Evolutionary conservation across 2,329 filamentous ascomycete genomes (phyloP).

Genomic region (Arachnomyces sp.): DNA sequence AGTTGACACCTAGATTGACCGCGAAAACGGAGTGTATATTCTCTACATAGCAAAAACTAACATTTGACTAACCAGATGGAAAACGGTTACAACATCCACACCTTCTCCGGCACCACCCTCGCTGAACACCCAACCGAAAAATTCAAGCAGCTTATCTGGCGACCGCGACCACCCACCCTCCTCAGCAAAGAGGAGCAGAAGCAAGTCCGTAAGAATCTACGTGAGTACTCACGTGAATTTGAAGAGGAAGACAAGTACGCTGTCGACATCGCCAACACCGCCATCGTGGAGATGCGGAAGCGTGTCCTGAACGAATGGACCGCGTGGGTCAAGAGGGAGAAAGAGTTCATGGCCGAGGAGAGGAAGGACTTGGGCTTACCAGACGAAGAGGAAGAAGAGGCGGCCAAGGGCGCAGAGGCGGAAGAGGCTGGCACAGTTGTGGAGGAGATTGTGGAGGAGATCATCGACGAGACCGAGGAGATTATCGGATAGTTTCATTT

Average conservation of each 20-base stretch:
- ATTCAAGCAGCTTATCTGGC: constrained; percentile 97
- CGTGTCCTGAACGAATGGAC: constrained; percentile 80
- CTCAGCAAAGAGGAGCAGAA: constrained; percentile 96
- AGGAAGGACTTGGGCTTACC: constrained; percentile 59
- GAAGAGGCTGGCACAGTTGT: constrained; percentile 68
- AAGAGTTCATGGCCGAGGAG: constrained; percentile 65
- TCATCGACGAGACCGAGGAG: constrained; percentile 75
- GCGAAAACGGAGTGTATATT: constrained; percentile 4
- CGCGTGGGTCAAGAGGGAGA: constrained; percentile 67
- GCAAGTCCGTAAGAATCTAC: constrained; percentile 93
- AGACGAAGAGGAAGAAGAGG: constrained; percentile 50
- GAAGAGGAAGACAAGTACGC: constrained; percentile 92
- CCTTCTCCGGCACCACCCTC: constrained; percentile 83
- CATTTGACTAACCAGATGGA: constrained; percentile 62
- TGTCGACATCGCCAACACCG: constrained; percentile 86
- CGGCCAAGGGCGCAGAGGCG: constrained; percentile 44
- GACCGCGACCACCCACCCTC: constrained; percentile 81
- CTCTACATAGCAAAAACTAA: constrained; percentile 15
- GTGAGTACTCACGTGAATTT: constrained; percentile 90
- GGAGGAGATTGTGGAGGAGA: constrained; percentile 83
- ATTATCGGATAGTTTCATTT: constrained; percentile 39
- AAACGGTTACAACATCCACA: constrained; percentile 97
- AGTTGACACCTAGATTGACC: constrained; percentile 30
- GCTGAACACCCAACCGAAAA: constrained; percentile 89
- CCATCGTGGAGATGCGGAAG: constrained; percentile 81